Conservation (phyloP, 192 early-diverging fungal genomes). For the Backusella australiensis region DNA sequence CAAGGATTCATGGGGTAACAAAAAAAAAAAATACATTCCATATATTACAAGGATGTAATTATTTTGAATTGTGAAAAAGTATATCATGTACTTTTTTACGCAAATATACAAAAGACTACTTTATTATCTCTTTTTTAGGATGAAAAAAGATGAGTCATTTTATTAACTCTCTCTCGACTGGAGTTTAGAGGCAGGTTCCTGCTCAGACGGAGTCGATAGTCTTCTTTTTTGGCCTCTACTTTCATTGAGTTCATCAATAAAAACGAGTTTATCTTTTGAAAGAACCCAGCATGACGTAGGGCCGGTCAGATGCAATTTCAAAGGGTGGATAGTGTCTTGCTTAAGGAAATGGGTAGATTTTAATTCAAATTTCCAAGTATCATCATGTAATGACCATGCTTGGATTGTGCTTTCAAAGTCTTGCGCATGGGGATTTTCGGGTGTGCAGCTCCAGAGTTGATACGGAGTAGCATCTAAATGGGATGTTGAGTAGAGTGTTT, state of each 20-base stretch:
- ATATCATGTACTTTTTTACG: too few species aligned
- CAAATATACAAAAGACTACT: too few species aligned
- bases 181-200: neutral
- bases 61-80: too few species aligned
- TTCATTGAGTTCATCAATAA: neutral
- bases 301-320: neutral
- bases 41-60: too few species aligned
- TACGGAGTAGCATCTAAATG: neutral
- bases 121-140: neutral
- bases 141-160: neutral
- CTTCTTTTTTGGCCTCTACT: neutral
- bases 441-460: neutral
- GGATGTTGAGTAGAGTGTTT: neutral
- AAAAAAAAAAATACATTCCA: too few species aligned
- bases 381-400: neutral
- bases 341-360: neutral
- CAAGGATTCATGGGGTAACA: too few species aligned
- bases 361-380: neutral
- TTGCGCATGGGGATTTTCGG: neutral
- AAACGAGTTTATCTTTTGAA: neutral
- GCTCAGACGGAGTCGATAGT: neutral
- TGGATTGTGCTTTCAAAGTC: neutral
- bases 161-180: too few species aligned
- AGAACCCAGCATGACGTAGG: neutral
- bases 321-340: neutral